These are phyloP conservation scores for Delphinella strobiligena DNA, from an alignment of 2,329 filamentous ascomycete genomes.

Conservation along the genomic window DNA sequence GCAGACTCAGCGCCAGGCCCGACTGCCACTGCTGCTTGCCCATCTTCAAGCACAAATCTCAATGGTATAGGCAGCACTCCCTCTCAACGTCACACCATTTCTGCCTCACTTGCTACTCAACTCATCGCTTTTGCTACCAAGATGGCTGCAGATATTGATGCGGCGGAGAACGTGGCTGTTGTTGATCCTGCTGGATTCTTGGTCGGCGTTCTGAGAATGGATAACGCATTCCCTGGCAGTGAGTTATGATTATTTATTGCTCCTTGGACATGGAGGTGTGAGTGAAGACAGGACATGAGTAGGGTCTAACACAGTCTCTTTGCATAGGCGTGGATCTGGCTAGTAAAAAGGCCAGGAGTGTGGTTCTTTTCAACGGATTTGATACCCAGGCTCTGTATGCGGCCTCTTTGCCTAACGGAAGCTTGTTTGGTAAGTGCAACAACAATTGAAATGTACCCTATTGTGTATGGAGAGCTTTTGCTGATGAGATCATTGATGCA, in stretches of 20 bases:
- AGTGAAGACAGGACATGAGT: no score
- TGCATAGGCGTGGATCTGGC: slow-evolving; percentile 17
- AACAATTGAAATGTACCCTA: no score
- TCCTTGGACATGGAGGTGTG: no score
- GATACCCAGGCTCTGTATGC: slow-evolving; percentile 15
- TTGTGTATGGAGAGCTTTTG: no score
- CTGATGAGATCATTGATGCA: slow-evolving; percentile 1
- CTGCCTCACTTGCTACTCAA: background rate
- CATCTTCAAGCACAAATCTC: no score
- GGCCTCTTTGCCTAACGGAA: slow-evolving; percentile 14
- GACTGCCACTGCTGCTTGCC: no score
- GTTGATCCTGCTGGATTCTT: slow-evolving; percentile 16
- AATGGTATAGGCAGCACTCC: no score
- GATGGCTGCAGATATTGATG: slow-evolving; percentile 11
- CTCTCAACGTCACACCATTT: no score
- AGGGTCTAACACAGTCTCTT: no score
- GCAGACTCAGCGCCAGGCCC: no score
- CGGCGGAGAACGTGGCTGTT: slow-evolving; percentile 13
- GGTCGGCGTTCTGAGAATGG: slow-evolving; percentile 19
- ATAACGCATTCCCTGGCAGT: slow-evolving; percentile 17
- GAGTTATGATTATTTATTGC: no score
- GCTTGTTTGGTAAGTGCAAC: slow-evolving; percentile 5
- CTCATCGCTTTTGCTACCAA: background rate
- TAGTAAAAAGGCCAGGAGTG: slow-evolving; percentile 19
- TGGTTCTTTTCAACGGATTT: slow-evolving; percentile 18